These are phyloP conservation scores for Corylus avellana DNA, from an alignment of 306 rosid species.

Conservation along the genomic window DNA sequence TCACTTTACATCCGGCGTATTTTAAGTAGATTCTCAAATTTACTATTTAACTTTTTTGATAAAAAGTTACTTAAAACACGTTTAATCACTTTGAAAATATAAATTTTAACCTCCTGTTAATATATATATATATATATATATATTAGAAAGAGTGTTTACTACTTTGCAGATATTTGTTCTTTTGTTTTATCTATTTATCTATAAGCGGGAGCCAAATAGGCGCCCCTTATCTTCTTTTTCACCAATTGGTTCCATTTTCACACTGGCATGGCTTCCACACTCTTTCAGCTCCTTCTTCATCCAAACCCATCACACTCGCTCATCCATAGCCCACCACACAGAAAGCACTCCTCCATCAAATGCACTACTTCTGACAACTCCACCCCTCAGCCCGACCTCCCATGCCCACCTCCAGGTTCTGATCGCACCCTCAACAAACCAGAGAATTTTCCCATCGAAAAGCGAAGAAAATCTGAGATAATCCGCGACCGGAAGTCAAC, in stretches of 20 bases:
- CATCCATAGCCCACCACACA: conserved; percentile 29
- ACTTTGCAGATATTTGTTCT: not conserved
- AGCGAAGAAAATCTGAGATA: conserved; percentile 77
- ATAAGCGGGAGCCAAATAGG: conserved; percentile 1
- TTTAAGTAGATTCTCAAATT: too few species aligned
- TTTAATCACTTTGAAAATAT: too few species aligned
- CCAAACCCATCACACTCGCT: conserved; percentile 27
- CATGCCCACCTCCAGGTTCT: conserved; percentile 46
- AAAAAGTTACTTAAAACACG: too few species aligned
- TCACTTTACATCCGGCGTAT: too few species aligned
- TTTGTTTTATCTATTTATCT: not conserved
- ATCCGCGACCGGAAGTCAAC: conserved; percentile 41
- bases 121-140: not conserved
- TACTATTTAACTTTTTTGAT: too few species aligned
- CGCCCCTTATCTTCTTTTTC: conserved; percentile 46
- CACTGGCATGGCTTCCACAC: conserved; percentile 65
- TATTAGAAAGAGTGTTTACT: too few species aligned
- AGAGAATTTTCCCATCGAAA: conserved; percentile 75
- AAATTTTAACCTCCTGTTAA: not conserved
- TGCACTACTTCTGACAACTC: conserved; percentile 37
- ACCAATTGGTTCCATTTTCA: conserved; percentile 3
- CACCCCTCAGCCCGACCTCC: conserved; percentile 38
- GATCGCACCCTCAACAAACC: conserved; percentile 54
- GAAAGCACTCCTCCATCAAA: conserved; percentile 39
- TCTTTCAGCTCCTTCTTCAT: conserved; percentile 42